Base-by-base conservation (phyloP, 1,284 basidiomycete genomes). In the Ustilago shanxiensis region DNA sequence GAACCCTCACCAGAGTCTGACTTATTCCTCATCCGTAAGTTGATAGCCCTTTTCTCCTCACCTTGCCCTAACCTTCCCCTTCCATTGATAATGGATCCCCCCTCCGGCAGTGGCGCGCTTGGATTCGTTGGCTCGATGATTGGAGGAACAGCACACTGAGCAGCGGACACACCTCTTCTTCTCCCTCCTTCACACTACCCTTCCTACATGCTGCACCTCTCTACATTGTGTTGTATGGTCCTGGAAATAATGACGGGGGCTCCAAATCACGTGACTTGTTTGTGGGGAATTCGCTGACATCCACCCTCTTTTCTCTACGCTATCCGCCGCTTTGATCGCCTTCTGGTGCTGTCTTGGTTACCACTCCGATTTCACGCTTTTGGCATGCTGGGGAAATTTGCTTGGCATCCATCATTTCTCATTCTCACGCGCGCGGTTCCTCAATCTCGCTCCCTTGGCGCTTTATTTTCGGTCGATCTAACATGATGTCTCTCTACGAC, bases 1-100 rank as follows among this genome's bases (percentile, higher is more conserved):
- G 37, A 77, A 85, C 69, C 83, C 83, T 24, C 80, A 81, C 57
- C 50, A 59, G 22, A 80, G 74, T 26, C 44, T 55, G 33, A 66
- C 77, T 7, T 50, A 59, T 44, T 49, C 47, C 9, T 66, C 73
- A 47, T 74, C 73, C 22, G 75, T 78, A 73, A 78, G 75, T 78
- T 45, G 13, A 33, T 31, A n/a, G n/a, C n/a, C n/a, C n/a, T n/a
- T n/a, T n/a, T n/a, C n/a, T n/a, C n/a, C n/a, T n/a, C n/a, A n/a
- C n/a, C n/a, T n/a, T n/a, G n/a, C n/a, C n/a, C n/a, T n/a, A n/a
- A n/a, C n/a, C n/a, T n/a, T 35, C 49, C 20, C 29, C 33, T 49
- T 11, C n/a, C 31, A 6, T 50, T 8, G 45, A n/a, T 24, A 8
- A 24, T 39, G 39, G 47, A 50, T 50, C 50, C 22, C 28, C 16